A percentile compares a stretch with the other conserved stretches of the same genome.
Evolutionary conservation across 768 basidiomycete species (phyloP).

Genomic region (Phaeolepiota aurea): DNA sequence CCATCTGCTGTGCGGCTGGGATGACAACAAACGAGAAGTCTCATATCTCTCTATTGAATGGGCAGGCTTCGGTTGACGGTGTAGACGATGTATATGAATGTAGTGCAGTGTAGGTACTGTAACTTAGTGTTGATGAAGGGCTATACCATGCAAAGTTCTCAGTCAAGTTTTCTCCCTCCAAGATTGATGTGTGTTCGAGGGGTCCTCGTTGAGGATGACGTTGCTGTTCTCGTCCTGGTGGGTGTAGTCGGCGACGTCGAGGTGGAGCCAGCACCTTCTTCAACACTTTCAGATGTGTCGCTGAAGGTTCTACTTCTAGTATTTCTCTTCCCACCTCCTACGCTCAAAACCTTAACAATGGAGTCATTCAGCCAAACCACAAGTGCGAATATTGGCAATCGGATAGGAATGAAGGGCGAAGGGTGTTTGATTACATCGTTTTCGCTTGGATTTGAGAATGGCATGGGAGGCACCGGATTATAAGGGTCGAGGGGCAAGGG

Average conservation of each 20-base stretch:
- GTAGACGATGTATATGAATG: background rate
- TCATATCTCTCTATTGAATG: slow-evolving; percentile 82
- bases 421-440: slow-evolving; percentile 48
- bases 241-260: background rate
- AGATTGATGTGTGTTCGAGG: slow-evolving; percentile 24
- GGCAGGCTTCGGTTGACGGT: slow-evolving; percentile 72
- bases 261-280: slow-evolving; percentile 48
- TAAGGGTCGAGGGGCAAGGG: slow-evolving; percentile 75
- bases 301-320: slow-evolving; percentile 24
- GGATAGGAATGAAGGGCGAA: slow-evolving; percentile 73
- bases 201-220: slow-evolving; percentile 10
- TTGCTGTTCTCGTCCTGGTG: slow-evolving; percentile 20
- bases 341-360: slow-evolving; percentile 54
- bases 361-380: slow-evolving; percentile 72
- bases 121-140: background rate
- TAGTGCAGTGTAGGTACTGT: slow-evolving; percentile 8
- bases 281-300: slow-evolving; percentile 49
- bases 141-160: background rate
- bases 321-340: slow-evolving; percentile 31
- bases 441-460: slow-evolving; percentile 15
- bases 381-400: slow-evolving; percentile 65
- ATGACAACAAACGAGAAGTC: slow-evolving; percentile 57
- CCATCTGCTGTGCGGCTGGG: slow-evolving; percentile 86
- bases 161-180: slow-evolving; percentile 42
- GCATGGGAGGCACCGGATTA: slow-evolving; percentile 34